Percentiles rank a stretch among this genome's conserved stretches.
Evolutionary conservation across 2,329 filamentous ascomycete genomes (phyloP).

Genomic region (Nakataea oryzae): DNA sequence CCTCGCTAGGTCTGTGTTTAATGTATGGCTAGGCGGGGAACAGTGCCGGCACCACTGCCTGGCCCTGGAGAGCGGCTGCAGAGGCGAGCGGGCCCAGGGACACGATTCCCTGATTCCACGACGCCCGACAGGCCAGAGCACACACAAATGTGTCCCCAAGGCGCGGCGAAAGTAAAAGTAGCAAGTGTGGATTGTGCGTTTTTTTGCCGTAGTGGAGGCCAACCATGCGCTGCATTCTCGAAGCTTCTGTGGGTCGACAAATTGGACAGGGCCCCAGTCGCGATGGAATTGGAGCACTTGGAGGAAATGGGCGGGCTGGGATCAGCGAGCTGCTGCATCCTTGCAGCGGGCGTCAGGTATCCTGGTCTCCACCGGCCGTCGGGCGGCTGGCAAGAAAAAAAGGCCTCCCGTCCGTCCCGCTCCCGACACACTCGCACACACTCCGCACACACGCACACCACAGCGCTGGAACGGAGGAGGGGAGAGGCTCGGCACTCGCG

Average conservation of each 20-base stretch:
- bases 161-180: too few species aligned
- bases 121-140: background rate
- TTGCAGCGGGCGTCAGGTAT: background rate
- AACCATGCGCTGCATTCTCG: slow-evolving; percentile 23
- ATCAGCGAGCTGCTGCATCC: background rate
- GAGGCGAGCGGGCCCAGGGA: too few species aligned
- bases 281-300: background rate
- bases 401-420: background rate
- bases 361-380: background rate
- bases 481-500: too few species aligned
- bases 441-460: too few species aligned
- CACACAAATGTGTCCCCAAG: background rate
- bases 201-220: too few species aligned
- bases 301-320: background rate
- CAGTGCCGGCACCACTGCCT: background rate
- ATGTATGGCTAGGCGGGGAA: background rate
- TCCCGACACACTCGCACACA: background rate
- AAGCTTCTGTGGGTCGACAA: slow-evolving; percentile 30
- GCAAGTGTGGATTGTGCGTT: too few species aligned
- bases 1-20: too few species aligned
- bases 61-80: background rate
- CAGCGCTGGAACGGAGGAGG: too few species aligned
- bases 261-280: background rate
- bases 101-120: too few species aligned
- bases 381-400: background rate